Base-by-base conservation (phyloP, 768 basidiomycete species). In the Lentinus tigrinus region DNA sequence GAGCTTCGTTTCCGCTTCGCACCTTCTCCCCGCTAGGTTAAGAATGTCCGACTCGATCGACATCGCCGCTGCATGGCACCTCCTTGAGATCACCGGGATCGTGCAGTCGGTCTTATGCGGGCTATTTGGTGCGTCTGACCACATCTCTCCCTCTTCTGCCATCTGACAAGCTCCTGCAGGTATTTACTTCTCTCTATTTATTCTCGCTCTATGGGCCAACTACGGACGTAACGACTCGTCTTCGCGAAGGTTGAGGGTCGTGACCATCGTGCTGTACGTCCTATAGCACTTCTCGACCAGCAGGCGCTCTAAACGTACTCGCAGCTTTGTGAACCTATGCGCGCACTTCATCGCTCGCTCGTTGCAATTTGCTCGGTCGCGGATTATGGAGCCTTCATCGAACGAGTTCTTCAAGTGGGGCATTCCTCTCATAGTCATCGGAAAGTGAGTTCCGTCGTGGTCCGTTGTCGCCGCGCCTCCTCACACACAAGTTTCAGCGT, bases 181-280 rank as follows among this genome's bases (percentile, higher is more conserved):
- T 27, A 51, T 64, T 4, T 69, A 69, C 47, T 43, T 61, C 19
- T 48, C 63, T 3, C 55, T 69, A 6, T 63, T 67, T 42, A 36
- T 63, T 10, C 62, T 65, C 31, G 64, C 66, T 6, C 28, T 67
- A 9, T 69, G 67, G 67, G 48, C 66, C 1, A 65, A 63, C 19
- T 54, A 57, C 16, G 57, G 51, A 16, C 56, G 52, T 1, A 24
- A n/a, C 3, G 46, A 27, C 4, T 21, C 19, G n/a, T 52, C 52
- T 13, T 59, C 50, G 34, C 58, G 52, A 34, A 52, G 65, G 19
- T 56, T 67, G 17, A 39, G 56, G 52, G 36, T 56, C 40, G 61
- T 68, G 49, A 64, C 67, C 1, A 52, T 61, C 26, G 34, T 57
- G 13, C 57, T 69, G 67, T 65, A 48, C 17, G 64, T 55, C 6